These are phyloP conservation scores for Alnus glutinosa DNA, from an alignment of 306 rosid genomes.

Conservation along the genomic window DNA sequence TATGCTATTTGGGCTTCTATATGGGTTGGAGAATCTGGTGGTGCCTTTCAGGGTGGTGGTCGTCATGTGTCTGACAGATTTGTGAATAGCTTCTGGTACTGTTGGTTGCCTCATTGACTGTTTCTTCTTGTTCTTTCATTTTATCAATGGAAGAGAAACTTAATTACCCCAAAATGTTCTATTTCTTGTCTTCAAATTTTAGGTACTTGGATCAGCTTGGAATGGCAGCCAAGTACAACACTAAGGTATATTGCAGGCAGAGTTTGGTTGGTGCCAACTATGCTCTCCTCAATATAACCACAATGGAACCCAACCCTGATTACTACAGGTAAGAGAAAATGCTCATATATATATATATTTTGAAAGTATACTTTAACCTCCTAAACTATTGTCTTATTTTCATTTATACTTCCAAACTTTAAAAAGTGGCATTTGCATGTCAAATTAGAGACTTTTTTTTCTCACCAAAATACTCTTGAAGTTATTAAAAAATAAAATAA, in stretches of 20 bases:
- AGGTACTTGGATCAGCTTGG: slow-evolving; percentile 99
- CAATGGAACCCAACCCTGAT: slow-evolving; percentile 88
- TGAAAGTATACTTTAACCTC: too few species aligned
- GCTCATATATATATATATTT: background rate
- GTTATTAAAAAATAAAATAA: too few species aligned
- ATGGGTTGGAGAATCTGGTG: slow-evolving; percentile 99
- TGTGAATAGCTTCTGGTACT: slow-evolving; percentile 92
- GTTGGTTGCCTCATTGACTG: slow-evolving; percentile 24
- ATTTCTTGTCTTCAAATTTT: slow-evolving; percentile 4
- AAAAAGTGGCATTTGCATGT: too few species aligned
- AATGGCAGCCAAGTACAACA: slow-evolving; percentile 72
- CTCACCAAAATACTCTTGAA: too few species aligned
- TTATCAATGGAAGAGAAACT: background rate
- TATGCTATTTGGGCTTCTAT: slow-evolving; percentile 79
- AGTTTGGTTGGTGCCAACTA: slow-evolving; percentile 91
- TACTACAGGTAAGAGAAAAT: slow-evolving; percentile 65
- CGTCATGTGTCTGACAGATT: slow-evolving; percentile 71
- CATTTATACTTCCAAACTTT: too few species aligned
- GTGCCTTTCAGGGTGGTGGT: slow-evolving; percentile 91
- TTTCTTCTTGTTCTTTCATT: slow-evolving; percentile 6
- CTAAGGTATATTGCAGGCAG: slow-evolving; percentile 89
- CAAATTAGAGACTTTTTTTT: too few species aligned
- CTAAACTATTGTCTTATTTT: too few species aligned
- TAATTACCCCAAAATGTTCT: background rate
- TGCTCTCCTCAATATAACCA: slow-evolving; percentile 76